phyloP scores from a whole-genome alignment of 78 protist species.

The Dictyostelium brefeldianum region DNA sequence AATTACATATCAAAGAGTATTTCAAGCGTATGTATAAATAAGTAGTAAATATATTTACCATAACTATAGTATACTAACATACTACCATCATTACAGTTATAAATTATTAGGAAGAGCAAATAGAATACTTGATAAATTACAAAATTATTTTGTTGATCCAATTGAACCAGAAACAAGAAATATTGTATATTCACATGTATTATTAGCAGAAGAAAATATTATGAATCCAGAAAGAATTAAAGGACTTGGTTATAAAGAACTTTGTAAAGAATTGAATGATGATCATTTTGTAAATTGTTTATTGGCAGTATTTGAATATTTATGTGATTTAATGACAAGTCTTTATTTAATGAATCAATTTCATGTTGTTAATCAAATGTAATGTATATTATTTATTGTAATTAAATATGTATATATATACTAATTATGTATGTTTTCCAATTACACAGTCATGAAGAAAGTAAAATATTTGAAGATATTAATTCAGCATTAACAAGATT shows the following conservation, averaged over 20 bases:
- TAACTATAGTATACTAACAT: no score
- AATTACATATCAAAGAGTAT: conserved; percentile 52
- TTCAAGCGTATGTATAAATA: conserved; percentile 24
- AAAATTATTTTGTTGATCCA: conserved; percentile 72
- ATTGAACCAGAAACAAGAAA: conserved; percentile 80
- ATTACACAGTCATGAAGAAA: conserved; percentile 40
- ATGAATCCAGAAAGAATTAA: conserved; percentile 64
- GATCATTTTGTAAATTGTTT: conserved; percentile 74
- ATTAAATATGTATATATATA: background rate
- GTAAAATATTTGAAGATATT: conserved; percentile 62
- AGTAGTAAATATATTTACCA: background rate
- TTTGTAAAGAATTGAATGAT: conserved; percentile 36
- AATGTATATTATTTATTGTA: no score
- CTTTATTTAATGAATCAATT: conserved; percentile 74
- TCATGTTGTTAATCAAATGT: conserved; percentile 55
- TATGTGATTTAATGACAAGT: conserved; percentile 75
- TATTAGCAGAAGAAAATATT: conserved; percentile 38
- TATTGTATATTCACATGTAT: conserved; percentile 69
- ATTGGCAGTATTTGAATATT: conserved; percentile 64
- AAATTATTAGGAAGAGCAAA: conserved; percentile 46
- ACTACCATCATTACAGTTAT: no score
- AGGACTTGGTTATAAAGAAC: conserved; percentile 37
- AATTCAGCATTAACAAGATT: conserved; percentile 63
- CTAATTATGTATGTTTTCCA: background rate
- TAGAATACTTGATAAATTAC: conserved; percentile 37